Conservation (phyloP, 371 early-diverging fungal genomes). For the Lichtheimia ornata region DNA sequence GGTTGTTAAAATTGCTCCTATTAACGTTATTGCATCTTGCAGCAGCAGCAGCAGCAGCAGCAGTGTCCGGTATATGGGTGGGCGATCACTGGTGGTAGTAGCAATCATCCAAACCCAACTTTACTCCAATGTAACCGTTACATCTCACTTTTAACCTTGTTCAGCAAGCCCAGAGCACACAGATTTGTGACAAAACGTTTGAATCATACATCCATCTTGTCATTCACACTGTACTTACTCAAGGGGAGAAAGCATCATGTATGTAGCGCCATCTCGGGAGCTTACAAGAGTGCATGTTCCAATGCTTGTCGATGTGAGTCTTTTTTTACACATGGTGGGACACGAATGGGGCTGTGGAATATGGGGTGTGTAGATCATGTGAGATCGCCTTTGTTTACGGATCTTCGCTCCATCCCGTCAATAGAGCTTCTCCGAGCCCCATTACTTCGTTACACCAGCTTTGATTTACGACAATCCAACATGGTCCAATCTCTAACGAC, state of each 20-base stretch:
- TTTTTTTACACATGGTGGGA: not conserved
- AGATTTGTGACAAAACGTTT: conserved; percentile 46
- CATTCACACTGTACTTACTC: conserved; percentile 42
- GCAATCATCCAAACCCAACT: conserved; percentile 20
- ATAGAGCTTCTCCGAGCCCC: conserved; percentile 56
- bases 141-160: conserved; percentile 52
- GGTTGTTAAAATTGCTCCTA: too few relatives aligned
- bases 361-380: not conserved
- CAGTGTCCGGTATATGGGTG: not conserved
- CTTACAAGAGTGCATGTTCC: conserved; percentile 49
- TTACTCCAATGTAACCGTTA: conserved; percentile 43
- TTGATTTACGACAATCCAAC: conserved; percentile 54
- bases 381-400: not conserved
- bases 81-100: not conserved
- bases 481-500: conserved; percentile 50
- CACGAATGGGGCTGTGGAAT: not conserved
- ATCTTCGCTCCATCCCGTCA: not conserved
- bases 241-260: conserved; percentile 49
- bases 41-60: not conserved
- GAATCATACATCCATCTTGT: conserved; percentile 51
- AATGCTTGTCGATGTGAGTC: conserved; percentile 47
- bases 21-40: too few relatives aligned
- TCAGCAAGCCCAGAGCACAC: conserved; percentile 50
- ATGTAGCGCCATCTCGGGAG: conserved; percentile 47
- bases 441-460: conserved; percentile 61